Base-by-base conservation (phyloP, 225 moss, liverwort and hornwort genomes). In the Pseudisothecium myosuroides region DNA sequence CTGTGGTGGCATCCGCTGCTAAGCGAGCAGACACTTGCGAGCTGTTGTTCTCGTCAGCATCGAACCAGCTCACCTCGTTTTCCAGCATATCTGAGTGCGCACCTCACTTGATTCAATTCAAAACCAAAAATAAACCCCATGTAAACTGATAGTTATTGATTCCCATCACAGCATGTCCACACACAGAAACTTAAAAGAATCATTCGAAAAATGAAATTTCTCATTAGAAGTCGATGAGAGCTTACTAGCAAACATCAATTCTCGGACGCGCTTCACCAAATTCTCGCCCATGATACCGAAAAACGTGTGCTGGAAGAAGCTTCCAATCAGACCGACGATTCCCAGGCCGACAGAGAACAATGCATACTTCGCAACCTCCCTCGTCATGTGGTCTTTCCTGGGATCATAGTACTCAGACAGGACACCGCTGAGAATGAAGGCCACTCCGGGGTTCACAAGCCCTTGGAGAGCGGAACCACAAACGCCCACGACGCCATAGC, bases 41-140 rank as follows among this genome's bases (percentile, higher is more conserved):
- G 89, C 94, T 94, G 87, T 87, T 94, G 85, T 94, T 94, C 71
- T 92, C 93, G 80, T 94, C 93, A 27, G 65, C 81, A n/a, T 94
- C 94, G 64, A 91, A 94, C 94, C 94, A 94, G 87, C 94, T 90
- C 77, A 93, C 92, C 89, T 94, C 94, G 61, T 94, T 93, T 36
- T 82, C 77, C 52, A 94, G 73, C 27, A 93, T 86, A 47, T 85
- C 94, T 93, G 83, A 60, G 74, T 75, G 68, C 29, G 56, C 76
- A 88, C 52, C 28, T 79, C 84, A 81, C 14, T 26, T 31, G 17
- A 47, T 74, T 58, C 80, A 60, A 73, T 41, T 14, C 23, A 34
- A 41, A 37, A 37, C 21, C 49, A 83, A 83, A 37, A 22, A 49
- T 34, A 65, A 59, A 58, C 9, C 32, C 45, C 34, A 66, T 6